Conservation (phyloP, 306 rosid genomes). For the Citrullus mucosospermus region DNA sequence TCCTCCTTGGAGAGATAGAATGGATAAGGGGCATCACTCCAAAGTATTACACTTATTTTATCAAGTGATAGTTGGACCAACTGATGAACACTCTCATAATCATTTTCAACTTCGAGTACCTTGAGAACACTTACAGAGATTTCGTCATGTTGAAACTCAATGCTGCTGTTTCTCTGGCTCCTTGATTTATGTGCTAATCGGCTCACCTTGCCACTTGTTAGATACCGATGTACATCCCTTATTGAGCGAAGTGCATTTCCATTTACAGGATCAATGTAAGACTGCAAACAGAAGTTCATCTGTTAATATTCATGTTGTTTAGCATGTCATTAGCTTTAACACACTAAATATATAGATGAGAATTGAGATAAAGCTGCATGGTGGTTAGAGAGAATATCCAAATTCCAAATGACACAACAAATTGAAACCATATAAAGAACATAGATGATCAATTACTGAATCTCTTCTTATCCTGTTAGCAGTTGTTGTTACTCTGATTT, state of each 20-base stretch:
- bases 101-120: not conserved
- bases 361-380: not conserved
- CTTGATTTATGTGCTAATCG: constrained; percentile 20
- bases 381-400: not conserved
- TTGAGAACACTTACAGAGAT: constrained; percentile 23
- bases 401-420: not conserved
- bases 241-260: constrained; percentile 41
- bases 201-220: constrained; percentile 35
- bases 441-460: constrained; percentile 26
- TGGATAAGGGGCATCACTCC: not conserved
- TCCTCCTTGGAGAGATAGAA: not conserved
- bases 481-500: constrained; percentile 29
- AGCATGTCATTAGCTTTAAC: not conserved
- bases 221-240: constrained; percentile 37
- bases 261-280: constrained; percentile 52
- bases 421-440: not conserved
- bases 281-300: constrained; percentile 27
- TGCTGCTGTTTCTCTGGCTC: constrained; percentile 2
- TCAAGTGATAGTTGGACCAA: not conserved
- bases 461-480: constrained; percentile 34
- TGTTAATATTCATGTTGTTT: not conserved
- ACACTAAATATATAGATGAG: not conserved
- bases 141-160: constrained; percentile 17
- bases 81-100: not conserved
- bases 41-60: not conserved